phyloP scores from a whole-genome alignment of 192 early-diverging fungal species.

The Umbelopsis sp. region DNA sequence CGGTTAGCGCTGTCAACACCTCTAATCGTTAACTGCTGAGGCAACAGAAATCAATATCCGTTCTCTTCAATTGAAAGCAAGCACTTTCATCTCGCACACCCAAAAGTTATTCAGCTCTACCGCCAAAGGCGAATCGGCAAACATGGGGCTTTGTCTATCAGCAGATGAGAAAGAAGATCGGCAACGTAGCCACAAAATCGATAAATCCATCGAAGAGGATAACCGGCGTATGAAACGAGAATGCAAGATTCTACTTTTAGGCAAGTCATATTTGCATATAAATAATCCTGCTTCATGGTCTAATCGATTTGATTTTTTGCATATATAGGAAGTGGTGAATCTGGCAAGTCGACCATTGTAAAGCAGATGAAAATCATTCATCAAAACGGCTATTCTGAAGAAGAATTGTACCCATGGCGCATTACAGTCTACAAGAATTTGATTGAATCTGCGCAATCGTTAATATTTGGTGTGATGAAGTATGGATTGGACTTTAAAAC shows the following conservation, averaged over 20 bases:
- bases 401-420: slow-evolving; percentile 75
- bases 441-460: slow-evolving; percentile 79
- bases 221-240: slow-evolving; percentile 62
- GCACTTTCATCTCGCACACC: too few relatives aligned
- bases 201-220: slow-evolving; percentile 66
- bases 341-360: slow-evolving; percentile 94
- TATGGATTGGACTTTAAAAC: slow-evolving; percentile 57
- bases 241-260: slow-evolving; percentile 74
- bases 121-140: neutral
- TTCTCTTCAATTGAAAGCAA: too few relatives aligned
- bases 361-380: slow-evolving; percentile 99
- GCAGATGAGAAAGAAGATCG: slow-evolving; percentile 31
- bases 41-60: too few relatives aligned
- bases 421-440: slow-evolving; percentile 87
- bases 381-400: slow-evolving; percentile 84
- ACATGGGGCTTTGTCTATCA: slow-evolving; percentile 35
- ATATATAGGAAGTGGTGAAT: slow-evolving; percentile 81
- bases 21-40: too few relatives aligned
- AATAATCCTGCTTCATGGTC: neutral
- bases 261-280: slow-evolving; percentile 36
- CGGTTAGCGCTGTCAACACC: too few relatives aligned
- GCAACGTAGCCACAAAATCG: slow-evolving; percentile 58
- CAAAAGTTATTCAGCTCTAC: neutral
- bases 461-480: slow-evolving; percentile 72
- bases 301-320: neutral